Percentiles rank a stretch among this genome's conserved stretches.
Evolutionary conservation across 1,284 basidiomycete genomes (phyloP).

Genomic region (Boletus sp.): DNA sequence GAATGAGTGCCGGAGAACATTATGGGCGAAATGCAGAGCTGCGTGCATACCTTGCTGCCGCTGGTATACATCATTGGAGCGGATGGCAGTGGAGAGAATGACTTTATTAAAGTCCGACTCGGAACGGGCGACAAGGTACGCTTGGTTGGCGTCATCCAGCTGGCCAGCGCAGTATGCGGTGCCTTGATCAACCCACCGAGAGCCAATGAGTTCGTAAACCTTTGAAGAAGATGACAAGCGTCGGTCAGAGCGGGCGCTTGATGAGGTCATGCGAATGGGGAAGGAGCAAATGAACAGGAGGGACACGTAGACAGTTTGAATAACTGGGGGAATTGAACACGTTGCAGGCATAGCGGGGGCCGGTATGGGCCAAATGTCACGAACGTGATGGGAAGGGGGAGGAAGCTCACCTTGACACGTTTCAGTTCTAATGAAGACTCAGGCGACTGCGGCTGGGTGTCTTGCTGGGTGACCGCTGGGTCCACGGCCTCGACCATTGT

Average conservation of each 20-base stretch:
- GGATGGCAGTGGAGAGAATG: constrained; percentile 71
- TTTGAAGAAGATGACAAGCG: constrained; percentile 37
- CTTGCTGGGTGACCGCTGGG: constrained; percentile 34
- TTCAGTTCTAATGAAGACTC: constrained; percentile 37
- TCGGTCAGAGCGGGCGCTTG: constrained; percentile 31
- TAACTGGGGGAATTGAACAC: constrained; percentile 17
- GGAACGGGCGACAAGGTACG: constrained; percentile 79
- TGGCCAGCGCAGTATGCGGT: constrained; percentile 92
- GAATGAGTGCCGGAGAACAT: constrained; percentile 13
- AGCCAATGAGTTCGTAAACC: constrained; percentile 89
- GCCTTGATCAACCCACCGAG: constrained; percentile 89
- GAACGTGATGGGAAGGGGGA: constrained; percentile 21
- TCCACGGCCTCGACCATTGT: constrained; percentile 36
- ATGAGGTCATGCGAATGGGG: constrained; percentile 33
- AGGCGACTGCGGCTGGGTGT: constrained; percentile 34
- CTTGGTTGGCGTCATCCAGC: constrained; percentile 74
- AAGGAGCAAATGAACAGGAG: constrained; percentile 23
- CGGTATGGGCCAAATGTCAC: constrained; percentile 14
- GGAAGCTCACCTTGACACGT: constrained; percentile 40
- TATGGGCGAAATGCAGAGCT: constrained; percentile 5
- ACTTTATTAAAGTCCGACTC: constrained; percentile 70
- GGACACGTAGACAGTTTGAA: constrained; percentile 18
- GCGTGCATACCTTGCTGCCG: constrained; percentile 78
- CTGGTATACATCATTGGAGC: constrained; percentile 83
- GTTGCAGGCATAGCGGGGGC: constrained; percentile 26